These are phyloP conservation scores for Chionographis japonica DNA, from an alignment of 106 monocot genomes.

Conservation along the genomic window DNA sequence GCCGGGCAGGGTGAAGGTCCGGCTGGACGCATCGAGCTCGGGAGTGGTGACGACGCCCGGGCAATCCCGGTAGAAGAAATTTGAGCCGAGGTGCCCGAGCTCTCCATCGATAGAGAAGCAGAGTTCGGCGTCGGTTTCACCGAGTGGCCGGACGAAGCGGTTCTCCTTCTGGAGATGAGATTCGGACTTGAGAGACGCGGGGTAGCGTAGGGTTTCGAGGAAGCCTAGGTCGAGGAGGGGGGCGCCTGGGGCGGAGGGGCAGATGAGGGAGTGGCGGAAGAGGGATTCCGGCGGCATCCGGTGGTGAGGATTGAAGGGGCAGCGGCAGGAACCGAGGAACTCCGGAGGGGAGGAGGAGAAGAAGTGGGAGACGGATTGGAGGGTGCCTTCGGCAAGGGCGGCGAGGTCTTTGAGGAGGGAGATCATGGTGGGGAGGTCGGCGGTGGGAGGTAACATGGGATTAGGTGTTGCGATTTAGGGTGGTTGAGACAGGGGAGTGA, in stretches of 20 bases:
- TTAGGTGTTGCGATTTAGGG: conserved; percentile 10
- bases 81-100: conserved; percentile 16
- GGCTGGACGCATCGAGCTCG: conserved; percentile 16
- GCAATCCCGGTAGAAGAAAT: conserved; percentile 75
- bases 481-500: neutral
- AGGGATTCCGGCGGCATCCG: conserved; percentile 48
- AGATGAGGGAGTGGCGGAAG: conserved; percentile 54
- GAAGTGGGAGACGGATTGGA: conserved; percentile 28
- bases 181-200: conserved; percentile 26
- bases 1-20: conserved; percentile 54
- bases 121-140: conserved; percentile 39
- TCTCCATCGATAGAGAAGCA: conserved; percentile 71
- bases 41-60: conserved; percentile 66
- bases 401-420: conserved; percentile 30
- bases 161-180: conserved; percentile 18
- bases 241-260: conserved; percentile 25
- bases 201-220: conserved; percentile 21
- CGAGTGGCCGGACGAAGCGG: conserved; percentile 12
- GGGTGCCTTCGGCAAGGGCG: conserved; percentile 24
- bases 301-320: conserved; percentile 46
- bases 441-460: neutral
- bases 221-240: conserved; percentile 19
- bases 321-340: conserved; percentile 10
- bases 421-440: conserved; percentile 26
- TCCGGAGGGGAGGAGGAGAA: conserved; percentile 8